Conservation (phyloP, 306 rosid genomes). For the Dalbergia cultrata region DNA sequence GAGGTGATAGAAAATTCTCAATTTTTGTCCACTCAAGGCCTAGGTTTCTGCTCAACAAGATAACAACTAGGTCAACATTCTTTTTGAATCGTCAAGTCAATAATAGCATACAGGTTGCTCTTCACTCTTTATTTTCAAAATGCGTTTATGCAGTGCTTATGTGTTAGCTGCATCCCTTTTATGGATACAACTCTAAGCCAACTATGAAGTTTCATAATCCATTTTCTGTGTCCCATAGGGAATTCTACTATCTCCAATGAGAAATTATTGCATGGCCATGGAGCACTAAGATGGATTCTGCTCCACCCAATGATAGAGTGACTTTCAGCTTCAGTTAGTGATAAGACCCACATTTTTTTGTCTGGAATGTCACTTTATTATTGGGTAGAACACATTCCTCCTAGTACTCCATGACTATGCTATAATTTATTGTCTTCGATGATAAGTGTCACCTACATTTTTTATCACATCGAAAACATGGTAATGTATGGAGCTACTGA, state of each 20-base stretch:
- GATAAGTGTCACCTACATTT: too few species aligned
- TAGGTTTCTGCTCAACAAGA: slow-evolving; percentile 86
- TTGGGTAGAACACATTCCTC: too few species aligned
- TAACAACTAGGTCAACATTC: slow-evolving; percentile 77
- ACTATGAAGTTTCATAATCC: slow-evolving; percentile 9
- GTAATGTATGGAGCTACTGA: background rate
- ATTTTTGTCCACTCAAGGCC: slow-evolving; percentile 93
- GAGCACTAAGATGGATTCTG: too few species aligned
- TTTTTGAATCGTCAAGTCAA: slow-evolving; percentile 96
- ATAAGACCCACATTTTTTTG: too few species aligned
- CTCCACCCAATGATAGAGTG: too few species aligned
- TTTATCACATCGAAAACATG: background rate
- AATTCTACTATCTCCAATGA: too few species aligned
- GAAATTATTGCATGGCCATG: too few species aligned
- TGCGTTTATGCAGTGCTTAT: background rate
- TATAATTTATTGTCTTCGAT: background rate
- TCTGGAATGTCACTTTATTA: too few species aligned
- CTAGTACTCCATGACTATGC: too few species aligned
- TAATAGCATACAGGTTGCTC: slow-evolving; percentile 86
- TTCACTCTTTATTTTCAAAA: slow-evolving; percentile 25
- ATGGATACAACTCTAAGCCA: background rate
- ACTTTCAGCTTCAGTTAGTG: too few species aligned
- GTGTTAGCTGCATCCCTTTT: slow-evolving; percentile 2
- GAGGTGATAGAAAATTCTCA: slow-evolving; percentile 78
- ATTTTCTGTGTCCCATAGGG: background rate